Evolutionary conservation across 208 protist genomes (phyloP), one percentile per base, ranked within the genome.

Genomic region (Crithidia thermophila): DNA sequence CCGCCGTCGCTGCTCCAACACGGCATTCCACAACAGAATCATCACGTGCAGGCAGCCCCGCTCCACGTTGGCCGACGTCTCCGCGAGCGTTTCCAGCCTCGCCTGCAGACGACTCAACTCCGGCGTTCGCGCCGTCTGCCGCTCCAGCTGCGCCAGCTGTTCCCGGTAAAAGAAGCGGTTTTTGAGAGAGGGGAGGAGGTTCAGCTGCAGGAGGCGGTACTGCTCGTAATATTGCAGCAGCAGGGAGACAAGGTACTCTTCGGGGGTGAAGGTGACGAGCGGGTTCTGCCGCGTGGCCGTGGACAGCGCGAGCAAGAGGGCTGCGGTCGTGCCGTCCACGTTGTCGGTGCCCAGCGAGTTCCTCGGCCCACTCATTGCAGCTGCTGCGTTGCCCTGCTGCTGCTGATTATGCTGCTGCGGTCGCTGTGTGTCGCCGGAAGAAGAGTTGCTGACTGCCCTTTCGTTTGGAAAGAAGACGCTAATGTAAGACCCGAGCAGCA

Each of bases 221-320:
- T 71, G 75, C 60, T 94, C 88, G 67, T 94, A 94, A 60, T 87
- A 81, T 45, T 90, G 79, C 25, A 94, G 72, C 43, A 94, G 76
- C 8, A 75, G 50, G 1, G 88, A 76, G 13, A 81, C 69, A 30
- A 94, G 75, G 63, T 79, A 75, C 20, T 81, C 73, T 52, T 91
- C 84, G 9, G 59, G 71, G 14, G 65, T 79, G 66, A 91, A 94
- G 55, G 62, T 49, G 1, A 94, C 36, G 36, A 81, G 59, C 4
- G 65, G 60, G 62, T 60, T 51, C 53, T 62, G 51, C 11, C 52
- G 50, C 20, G 81, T 72, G 13, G 73, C 64, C 14, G 55, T 36
- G 39, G 81, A 81, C 25, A 79, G 62, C 21, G 67, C 63, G 27
- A 71, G 67, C 7, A 74, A 59, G 16, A 74, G 52, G 8, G 68